A percentile compares a stretch with the other conserved stretches of the same genome.
These are phyloP conservation scores for Microbotryum lychnidis-dioicae DNA, from an alignment of 1,284 basidiomycete genomes.

Conservation along the genomic window DNA sequence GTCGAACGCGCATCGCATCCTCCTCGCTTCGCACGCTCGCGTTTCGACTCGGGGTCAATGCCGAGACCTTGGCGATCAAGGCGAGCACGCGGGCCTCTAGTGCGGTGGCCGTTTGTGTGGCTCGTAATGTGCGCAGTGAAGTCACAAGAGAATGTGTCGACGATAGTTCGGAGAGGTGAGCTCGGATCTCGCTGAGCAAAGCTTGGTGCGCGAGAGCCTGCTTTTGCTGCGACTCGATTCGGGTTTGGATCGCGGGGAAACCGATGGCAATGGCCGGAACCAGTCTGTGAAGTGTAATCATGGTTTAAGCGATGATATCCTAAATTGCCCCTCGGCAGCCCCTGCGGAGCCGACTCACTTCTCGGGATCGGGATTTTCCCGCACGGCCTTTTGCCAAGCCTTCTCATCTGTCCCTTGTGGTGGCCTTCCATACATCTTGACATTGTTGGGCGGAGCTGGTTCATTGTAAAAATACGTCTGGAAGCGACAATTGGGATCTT, in stretches of 20 bases:
- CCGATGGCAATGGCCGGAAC: constrained; percentile 29
- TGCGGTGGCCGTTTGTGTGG: constrained; percentile 9
- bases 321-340: background rate
- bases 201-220: constrained; percentile 10
- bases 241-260: constrained; percentile 23
- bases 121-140: constrained; percentile 18
- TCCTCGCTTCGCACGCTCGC: constrained; percentile 14
- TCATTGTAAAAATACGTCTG: constrained; percentile 31
- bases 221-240: constrained; percentile 12
- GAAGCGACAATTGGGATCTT: constrained; percentile 18
- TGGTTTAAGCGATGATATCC: background rate
- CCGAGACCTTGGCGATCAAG: constrained; percentile 8
- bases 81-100: constrained; percentile 6
- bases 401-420: constrained; percentile 15
- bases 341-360: constrained; percentile 5
- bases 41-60: constrained; percentile 4
- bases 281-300: constrained; percentile 6
- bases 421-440: constrained; percentile 12
- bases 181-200: constrained; percentile 16
- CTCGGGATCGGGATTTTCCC: constrained; percentile 30
- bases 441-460: constrained; percentile 1
- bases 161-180: constrained; percentile 14
- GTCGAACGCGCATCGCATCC: constrained; percentile 17
- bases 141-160: constrained; percentile 15
- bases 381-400: constrained; percentile 21